Percentiles rank a stretch among this genome's conserved stretches.
Conservation (phyloP, 805 yeast genomes). For the Lipomyces lipofer region DNA sequence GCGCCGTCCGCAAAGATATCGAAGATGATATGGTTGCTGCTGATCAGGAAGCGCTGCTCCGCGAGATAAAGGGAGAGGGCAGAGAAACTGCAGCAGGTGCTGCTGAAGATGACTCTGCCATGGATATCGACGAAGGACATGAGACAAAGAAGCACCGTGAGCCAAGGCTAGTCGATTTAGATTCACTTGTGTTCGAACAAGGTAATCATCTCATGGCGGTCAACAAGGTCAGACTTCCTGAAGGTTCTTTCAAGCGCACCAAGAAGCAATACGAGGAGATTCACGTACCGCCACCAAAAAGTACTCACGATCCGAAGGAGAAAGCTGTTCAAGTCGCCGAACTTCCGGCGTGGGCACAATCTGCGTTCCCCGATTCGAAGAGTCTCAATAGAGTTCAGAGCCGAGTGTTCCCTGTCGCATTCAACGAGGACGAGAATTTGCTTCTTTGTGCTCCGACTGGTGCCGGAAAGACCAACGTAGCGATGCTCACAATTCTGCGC, state of each 20-base stretch:
- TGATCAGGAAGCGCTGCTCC: slow-evolving; percentile 46
- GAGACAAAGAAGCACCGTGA: slow-evolving; percentile 11
- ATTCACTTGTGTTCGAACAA: slow-evolving; percentile 64
- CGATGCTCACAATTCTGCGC: slow-evolving; percentile 59
- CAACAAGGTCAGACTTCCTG: slow-evolving; percentile 71
- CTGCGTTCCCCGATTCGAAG: slow-evolving; percentile 69
- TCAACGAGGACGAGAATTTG: slow-evolving; percentile 50
- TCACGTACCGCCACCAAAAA: slow-evolving; percentile 84
- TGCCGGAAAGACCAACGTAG: slow-evolving; percentile 78
- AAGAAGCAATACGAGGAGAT: slow-evolving; percentile 81
- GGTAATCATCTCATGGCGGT: slow-evolving; percentile 69
- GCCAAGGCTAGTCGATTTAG: slow-evolving; percentile 62
- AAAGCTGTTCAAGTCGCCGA: slow-evolving; percentile 56
- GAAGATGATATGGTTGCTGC: slow-evolving; percentile 48
- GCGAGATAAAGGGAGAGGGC: slow-evolving; percentile 44
- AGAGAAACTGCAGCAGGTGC: slow-evolving; percentile 10
- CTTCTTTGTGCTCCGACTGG: slow-evolving; percentile 61
- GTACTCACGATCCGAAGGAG: slow-evolving; percentile 41
- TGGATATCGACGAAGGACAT: slow-evolving; percentile 1
- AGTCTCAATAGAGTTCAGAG: slow-evolving; percentile 83
- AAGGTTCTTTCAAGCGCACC: slow-evolving; percentile 76
- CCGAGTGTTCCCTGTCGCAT: slow-evolving; percentile 75
- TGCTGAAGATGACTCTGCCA: slow-evolving; percentile 34
- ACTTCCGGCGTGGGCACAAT: slow-evolving; percentile 80
- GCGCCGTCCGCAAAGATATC: slow-evolving; percentile 43